Evolutionary conservation across 192 early-diverging fungal genomes (phyloP).

Genomic region (Backusella tarrabulga): DNA sequence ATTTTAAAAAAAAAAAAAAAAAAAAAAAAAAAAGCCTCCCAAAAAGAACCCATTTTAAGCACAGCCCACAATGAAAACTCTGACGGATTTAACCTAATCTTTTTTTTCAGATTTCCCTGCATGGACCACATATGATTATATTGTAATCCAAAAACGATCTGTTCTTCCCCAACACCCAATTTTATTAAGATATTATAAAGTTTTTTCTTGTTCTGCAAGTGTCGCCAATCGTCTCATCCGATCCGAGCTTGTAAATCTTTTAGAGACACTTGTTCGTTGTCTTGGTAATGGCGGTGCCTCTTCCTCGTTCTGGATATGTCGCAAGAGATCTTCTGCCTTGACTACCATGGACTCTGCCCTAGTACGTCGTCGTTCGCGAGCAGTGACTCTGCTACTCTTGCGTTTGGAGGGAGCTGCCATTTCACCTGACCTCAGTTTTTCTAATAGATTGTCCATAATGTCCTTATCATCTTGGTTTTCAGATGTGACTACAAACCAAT

Average conservation of each 20-base stretch:
- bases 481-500: constrained; percentile 2
- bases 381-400: constrained; percentile 16
- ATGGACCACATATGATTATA: no score
- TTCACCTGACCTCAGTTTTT: constrained; percentile 69
- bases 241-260: constrained; percentile 20
- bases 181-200: background rate
- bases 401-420: constrained; percentile 42
- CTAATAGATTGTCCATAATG: constrained; percentile 76
- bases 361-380: constrained; percentile 27
- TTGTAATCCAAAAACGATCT: no score
- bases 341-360: constrained; percentile 35
- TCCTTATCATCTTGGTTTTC: constrained; percentile 64
- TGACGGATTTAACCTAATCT: no score
- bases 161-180: no score
- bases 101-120: no score
- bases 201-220: constrained; percentile 20
- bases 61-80: no score
- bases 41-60: no score
- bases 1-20: background rate
- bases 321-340: constrained; percentile 43
- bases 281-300: constrained; percentile 23
- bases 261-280: constrained; percentile 12
- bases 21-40: no score
- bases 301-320: constrained; percentile 42
- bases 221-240: constrained; percentile 25